A percentile compares a stretch with the other conserved stretches of the same genome.
phyloP scores from a whole-genome alignment of 371 early-diverging fungal species.

The Actinomucor elegans region DNA sequence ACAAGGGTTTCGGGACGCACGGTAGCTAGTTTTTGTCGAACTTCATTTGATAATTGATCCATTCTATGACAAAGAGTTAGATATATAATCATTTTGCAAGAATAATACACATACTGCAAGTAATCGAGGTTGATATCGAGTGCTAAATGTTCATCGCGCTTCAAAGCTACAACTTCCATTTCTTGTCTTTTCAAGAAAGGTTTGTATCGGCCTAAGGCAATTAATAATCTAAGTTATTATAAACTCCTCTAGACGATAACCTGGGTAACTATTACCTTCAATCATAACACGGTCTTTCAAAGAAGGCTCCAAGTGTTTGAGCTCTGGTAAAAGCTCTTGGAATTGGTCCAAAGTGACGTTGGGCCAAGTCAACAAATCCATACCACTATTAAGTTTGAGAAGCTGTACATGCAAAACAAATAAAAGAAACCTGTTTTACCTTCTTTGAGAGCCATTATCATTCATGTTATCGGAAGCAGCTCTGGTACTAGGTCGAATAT shows the following conservation, averaged over 20 bases:
- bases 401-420: not conserved
- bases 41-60: slow-evolving; percentile 71
- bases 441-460: slow-evolving; percentile 55
- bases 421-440: slow-evolving; percentile 30
- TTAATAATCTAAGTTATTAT: too few relatives aligned
- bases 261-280: slow-evolving; percentile 50
- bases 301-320: slow-evolving; percentile 42
- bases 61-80: slow-evolving; percentile 36
- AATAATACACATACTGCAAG: slow-evolving; percentile 34
- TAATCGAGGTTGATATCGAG: slow-evolving; percentile 72
- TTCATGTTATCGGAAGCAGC: slow-evolving; percentile 16
- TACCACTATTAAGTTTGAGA: slow-evolving; percentile 35
- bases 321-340: slow-evolving; percentile 43
- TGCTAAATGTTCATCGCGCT: slow-evolving; percentile 66
- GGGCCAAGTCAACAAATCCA: slow-evolving; percentile 56
- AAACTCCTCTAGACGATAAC: too few relatives aligned
- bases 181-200: slow-evolving; percentile 71
- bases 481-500: slow-evolving; percentile 27
- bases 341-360: slow-evolving; percentile 47
- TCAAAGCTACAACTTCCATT: slow-evolving; percentile 60
- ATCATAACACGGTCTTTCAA: slow-evolving; percentile 51
- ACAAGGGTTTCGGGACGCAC: slow-evolving; percentile 78
- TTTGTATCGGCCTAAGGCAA: slow-evolving; percentile 58
- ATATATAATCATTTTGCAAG: not conserved
- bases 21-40: slow-evolving; percentile 62